phyloP scores from a whole-genome alignment of 208 protist species.

The Crithidia sp. region DNA sequence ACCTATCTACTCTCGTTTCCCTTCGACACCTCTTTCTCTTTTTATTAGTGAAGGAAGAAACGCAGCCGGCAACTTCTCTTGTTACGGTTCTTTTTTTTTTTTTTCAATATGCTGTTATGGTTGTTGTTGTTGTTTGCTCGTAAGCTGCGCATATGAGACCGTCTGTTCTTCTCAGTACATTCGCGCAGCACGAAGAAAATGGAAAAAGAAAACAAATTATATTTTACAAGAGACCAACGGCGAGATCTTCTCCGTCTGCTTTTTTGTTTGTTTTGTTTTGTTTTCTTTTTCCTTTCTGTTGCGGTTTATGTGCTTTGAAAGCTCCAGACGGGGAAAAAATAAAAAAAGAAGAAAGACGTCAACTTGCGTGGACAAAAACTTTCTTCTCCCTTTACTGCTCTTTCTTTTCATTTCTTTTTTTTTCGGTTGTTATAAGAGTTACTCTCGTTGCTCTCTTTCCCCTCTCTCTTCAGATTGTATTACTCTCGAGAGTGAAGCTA shows the following conservation, averaged over 20 bases:
- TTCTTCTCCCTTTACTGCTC: neutral
- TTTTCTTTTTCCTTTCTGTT: neutral
- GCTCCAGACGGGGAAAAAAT: no score
- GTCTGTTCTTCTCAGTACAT: no score
- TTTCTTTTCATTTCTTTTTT: neutral
- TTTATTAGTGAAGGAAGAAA: neutral
- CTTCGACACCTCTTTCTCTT: neutral
- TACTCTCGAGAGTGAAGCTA: neutral
- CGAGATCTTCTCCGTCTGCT: no score
- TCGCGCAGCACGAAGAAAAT: no score
- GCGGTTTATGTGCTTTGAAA: neutral
- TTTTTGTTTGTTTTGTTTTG: conserved; percentile 3
- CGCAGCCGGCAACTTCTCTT: neutral
- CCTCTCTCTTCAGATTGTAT: no score
- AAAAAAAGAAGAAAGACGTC: no score
- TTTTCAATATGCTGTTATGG: conserved; percentile 6
- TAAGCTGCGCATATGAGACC: no score
- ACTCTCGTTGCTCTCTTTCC: neutral
- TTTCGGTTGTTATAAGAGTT: neutral
- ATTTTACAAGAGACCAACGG: no score
- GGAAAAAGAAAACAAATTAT: no score
- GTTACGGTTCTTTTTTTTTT: conserved; percentile 7
- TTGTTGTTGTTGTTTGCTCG: neutral
- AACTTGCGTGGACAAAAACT: neutral
- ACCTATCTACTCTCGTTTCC: neutral